Evolutionary conservation across 106 monocot species (phyloP).

Genomic region (Dactylorhiza incarnata): DNA sequence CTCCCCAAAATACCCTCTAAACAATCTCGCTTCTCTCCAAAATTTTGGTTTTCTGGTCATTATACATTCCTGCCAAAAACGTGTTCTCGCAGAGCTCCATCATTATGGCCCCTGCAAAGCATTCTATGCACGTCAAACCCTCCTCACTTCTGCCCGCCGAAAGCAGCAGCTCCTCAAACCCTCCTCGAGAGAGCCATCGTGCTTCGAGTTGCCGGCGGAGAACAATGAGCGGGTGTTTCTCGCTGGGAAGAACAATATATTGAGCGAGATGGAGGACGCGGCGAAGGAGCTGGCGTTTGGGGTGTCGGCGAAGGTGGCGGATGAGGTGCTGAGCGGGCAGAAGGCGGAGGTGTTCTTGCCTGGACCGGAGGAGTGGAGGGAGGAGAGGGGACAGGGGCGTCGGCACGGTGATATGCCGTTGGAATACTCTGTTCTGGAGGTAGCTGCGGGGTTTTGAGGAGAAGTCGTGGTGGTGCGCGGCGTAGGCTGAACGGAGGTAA

Average conservation of each 20-base stretch:
- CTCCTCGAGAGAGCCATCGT: no score
- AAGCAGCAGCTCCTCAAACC: no score
- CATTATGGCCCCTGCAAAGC: no score
- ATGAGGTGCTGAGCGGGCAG: conserved; percentile 29
- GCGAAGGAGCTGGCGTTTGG: conserved; percentile 66
- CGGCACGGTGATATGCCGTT: background rate
- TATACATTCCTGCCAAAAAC: no score
- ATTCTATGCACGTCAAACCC: no score
- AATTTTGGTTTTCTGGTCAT: no score
- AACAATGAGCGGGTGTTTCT: conserved; percentile 43
- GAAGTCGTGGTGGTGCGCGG: no score
- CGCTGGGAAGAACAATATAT: conserved; percentile 43
- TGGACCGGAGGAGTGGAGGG: conserved; percentile 17
- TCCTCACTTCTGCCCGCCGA: no score
- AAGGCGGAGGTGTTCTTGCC: conserved; percentile 23
- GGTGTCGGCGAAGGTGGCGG: conserved; percentile 21
- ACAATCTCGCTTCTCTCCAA: no score
- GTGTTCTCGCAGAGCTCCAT: no score
- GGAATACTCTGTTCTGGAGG: background rate
- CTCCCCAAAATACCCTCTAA: no score
- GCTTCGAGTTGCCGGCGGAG: conserved; percentile 34
- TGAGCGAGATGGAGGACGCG: conserved; percentile 44
- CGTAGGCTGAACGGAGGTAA: background rate
- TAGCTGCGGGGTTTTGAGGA: conserved; percentile 3
- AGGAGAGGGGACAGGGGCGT: background rate